Conservation (phyloP, 75 land plant species). For the Gnetum montanum region DNA sequence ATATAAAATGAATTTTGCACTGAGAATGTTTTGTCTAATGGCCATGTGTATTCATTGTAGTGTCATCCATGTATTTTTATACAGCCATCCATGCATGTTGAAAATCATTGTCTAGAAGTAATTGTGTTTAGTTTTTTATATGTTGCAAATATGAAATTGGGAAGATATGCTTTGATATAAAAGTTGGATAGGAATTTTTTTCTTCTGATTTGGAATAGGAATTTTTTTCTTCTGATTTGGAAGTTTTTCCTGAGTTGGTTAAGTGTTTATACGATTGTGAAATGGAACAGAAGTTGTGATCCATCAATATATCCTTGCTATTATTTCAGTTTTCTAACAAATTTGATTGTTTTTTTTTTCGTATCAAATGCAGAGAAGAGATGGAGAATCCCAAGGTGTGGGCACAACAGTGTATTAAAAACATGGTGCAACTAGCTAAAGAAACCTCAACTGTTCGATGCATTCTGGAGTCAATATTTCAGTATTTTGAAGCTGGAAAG, state of each 20-base stretch:
- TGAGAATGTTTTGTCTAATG: no score
- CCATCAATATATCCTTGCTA: neutral
- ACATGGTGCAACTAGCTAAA: conserved; percentile 69
- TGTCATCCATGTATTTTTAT: no score
- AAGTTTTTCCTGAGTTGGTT: neutral
- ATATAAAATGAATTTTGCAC: no score
- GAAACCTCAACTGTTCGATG: conserved; percentile 85
- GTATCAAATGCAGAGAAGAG: conserved; percentile 38
- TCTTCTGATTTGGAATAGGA: neutral
- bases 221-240: neutral
- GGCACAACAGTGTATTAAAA: conserved; percentile 85
- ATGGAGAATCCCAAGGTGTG: conserved; percentile 66
- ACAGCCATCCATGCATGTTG: no score
- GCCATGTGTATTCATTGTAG: no score
- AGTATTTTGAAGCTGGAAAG: conserved; percentile 63
- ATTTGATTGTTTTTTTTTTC: neutral
- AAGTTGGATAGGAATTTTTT: no score
- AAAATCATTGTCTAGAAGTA: no score
- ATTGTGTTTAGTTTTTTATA: no score
- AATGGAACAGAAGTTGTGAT: no score
- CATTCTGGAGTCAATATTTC: conserved; percentile 71
- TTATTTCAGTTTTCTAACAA: neutral
- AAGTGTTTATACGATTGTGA: no score
- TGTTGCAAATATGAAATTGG: no score
- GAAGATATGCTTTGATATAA: no score